A percentile compares a stretch with the other conserved stretches of the same genome.
Evolutionary conservation across 2,329 filamentous ascomycete genomes (phyloP).

Genomic region (Aspergillus fijiensis): DNA sequence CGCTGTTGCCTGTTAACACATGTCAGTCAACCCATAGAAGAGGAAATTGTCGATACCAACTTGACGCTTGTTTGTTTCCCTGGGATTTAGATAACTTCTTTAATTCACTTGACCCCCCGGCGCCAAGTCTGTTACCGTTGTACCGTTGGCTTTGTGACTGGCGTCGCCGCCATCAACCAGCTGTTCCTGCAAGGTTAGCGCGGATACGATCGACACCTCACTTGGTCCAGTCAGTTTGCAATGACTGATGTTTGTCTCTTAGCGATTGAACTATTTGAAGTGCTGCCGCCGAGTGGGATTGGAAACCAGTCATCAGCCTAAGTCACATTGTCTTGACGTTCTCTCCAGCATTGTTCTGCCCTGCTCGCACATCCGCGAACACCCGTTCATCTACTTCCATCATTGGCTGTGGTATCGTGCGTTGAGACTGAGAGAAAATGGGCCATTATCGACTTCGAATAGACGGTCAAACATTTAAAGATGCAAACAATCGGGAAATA

Average conservation of each 20-base stretch:
- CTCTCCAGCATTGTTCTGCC: background rate
- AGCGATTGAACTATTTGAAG: background rate
- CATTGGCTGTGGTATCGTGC: background rate
- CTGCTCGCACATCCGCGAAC: background rate
- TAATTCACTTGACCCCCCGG: background rate
- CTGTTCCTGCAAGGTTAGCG: conserved; percentile 5
- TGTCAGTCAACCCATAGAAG: background rate
- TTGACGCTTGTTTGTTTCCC: background rate
- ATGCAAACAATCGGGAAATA: conserved; percentile 77
- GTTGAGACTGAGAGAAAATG: conserved; percentile 53
- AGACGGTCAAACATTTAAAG: conserved; percentile 81
- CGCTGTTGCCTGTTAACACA: background rate
- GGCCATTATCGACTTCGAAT: conserved; percentile 74
- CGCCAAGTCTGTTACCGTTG: background rate
- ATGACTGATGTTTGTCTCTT: background rate
- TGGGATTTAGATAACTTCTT: background rate
- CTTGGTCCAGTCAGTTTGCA: background rate
- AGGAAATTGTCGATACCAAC: background rate
- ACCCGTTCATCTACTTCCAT: background rate
- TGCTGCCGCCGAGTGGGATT: background rate
- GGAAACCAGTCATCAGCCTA: background rate
- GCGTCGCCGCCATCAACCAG: background rate
- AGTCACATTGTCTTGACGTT: background rate
- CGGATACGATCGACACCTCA: conserved; percentile 3
- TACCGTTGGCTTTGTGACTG: background rate